Evolutionary conservation across 2,329 filamentous ascomycete genomes (phyloP).

Genomic region (Clonostachys rosea): DNA sequence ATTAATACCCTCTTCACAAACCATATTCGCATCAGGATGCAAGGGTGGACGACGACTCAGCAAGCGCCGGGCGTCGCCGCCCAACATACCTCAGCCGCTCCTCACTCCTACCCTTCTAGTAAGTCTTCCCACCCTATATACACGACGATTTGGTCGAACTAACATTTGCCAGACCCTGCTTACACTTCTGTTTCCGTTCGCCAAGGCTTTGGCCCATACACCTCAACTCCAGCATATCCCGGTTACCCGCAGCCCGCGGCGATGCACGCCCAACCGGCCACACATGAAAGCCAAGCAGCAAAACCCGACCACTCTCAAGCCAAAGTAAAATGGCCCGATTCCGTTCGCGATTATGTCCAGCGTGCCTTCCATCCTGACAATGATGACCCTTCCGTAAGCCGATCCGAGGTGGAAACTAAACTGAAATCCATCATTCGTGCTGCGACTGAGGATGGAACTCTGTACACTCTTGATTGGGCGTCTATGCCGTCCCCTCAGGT

Average conservation of each 20-base stretch:
- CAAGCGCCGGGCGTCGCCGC: conserved; percentile 34
- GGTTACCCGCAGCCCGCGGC: conserved; percentile 5
- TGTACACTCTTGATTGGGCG: conserved; percentile 79
- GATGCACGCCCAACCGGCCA: conserved; percentile 7
- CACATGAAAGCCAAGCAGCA: conserved; percentile 11
- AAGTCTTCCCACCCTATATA: conserved; percentile 11
- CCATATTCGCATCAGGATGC: conserved; percentile 18
- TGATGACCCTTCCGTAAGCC: conserved; percentile 55
- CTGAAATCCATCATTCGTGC: conserved; percentile 81
- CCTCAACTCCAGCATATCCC: conserved; percentile 18
- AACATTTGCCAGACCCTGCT: conserved; percentile 39
- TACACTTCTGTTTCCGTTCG: conserved; percentile 60
- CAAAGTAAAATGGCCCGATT: conserved; percentile 74
- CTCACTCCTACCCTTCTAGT: conserved; percentile 33
- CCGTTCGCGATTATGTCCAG: conserved; percentile 85
- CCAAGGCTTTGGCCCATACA: conserved; percentile 49
- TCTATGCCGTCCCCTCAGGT: conserved; percentile 79
- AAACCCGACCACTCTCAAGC: conserved; percentile 32
- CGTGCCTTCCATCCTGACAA: conserved; percentile 79
- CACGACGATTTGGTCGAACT: conserved; percentile 7
- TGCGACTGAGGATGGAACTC: conserved; percentile 68
- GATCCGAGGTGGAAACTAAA: conserved; percentile 74
- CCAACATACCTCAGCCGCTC: conserved; percentile 20
- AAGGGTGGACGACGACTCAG: conserved; percentile 15
- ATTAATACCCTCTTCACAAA: no score